Evolutionary conservation across 1,284 basidiomycete genomes (phyloP), one percentile per base, ranked within the genome.

Genomic region (Papiliotrema fonsecae): DNA sequence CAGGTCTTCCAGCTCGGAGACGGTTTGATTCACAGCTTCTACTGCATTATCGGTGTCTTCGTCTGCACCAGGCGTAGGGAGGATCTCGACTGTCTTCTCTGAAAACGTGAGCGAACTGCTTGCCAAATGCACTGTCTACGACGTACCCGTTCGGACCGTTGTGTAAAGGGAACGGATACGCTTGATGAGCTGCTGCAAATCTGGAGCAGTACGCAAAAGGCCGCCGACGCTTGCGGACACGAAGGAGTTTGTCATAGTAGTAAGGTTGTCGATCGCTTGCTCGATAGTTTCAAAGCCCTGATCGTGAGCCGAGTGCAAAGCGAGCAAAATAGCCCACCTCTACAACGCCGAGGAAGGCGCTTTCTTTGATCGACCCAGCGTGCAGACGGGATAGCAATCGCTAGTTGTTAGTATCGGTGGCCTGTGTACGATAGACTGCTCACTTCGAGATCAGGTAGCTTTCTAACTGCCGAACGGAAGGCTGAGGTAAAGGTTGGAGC

Each of bases 361-460:
- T 82, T 52, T 92, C 82, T 67, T 82, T 85, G 70, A 88, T 88
- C 47, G 84, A 88, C 63, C 86, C 88, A 6, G 92, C 91, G 62
- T 97, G 93, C 48, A 97, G 87, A 34, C 93, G 85, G 7, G 89
- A 91, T 4, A 97, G 84, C 50, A 94, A 82, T 25, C 93, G 87
- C 69, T 69, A 39, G 2, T 26, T 3, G 42, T 62, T 43, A 56
- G 55, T 28, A 10, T 6, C 38, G 19, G 10, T 26, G 6, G 21
- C 16, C 13, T 27, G 18, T 4, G 34, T 10, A 21, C 28, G 21
- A n/a, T 7, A 22, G 22, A 6, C 18, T 21, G 30, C 66, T 55
- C 27, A 69, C 67, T 61, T 97, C 93, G 4, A 97, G 80, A 70
- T 97, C 93, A 9, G 92, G 91, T 11, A 96, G 73, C 18, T 85